phyloP scores from a whole-genome alignment of 1,139 yeast species.

The Candida tetrigidarum region DNA sequence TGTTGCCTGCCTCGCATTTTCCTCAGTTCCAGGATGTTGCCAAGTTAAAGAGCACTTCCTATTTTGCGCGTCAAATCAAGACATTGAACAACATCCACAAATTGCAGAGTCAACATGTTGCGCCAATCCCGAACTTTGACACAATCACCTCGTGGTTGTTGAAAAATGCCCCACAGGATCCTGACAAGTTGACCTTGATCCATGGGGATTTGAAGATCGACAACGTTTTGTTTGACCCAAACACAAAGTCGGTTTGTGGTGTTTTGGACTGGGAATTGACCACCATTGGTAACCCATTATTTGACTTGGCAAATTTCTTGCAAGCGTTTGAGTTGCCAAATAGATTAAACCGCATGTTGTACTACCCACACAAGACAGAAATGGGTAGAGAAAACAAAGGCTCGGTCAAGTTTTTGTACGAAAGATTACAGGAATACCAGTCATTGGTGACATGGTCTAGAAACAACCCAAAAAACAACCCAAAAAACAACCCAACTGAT shows the following conservation, averaged over 20 bases:
- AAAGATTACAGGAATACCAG: slow-evolving; percentile 26
- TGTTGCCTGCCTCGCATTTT: slow-evolving; percentile 51
- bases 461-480: slow-evolving; percentile 31
- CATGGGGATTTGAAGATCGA: slow-evolving; percentile 76
- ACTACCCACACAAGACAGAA: slow-evolving; percentile 32
- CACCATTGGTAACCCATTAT: slow-evolving; percentile 69
- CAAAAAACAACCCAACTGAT: slow-evolving; percentile 42
- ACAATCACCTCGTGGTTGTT: slow-evolving; percentile 48
- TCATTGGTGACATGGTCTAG: slow-evolving; percentile 32
- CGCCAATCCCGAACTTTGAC: slow-evolving; percentile 54
- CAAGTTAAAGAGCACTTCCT: slow-evolving; percentile 32
- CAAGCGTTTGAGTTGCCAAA: slow-evolving; percentile 60
- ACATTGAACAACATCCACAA: slow-evolving; percentile 52
- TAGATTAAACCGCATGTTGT: slow-evolving; percentile 32
- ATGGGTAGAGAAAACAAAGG: slow-evolving; percentile 42
- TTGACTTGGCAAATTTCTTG: slow-evolving; percentile 63
- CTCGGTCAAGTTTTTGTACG: slow-evolving; percentile 27
- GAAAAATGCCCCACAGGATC: slow-evolving; percentile 51
- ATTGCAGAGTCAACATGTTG: slow-evolving; percentile 55
- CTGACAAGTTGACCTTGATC: slow-evolving; percentile 49
- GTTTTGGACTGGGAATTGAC: slow-evolving; percentile 74
- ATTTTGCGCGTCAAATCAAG: slow-evolving; percentile 59
- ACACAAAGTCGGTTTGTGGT: slow-evolving; percentile 54
- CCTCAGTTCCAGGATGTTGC: slow-evolving; percentile 45
- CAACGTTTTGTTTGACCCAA: slow-evolving; percentile 58